Conservation (phyloP, 345 rosid species). For the Rhizophora apiculata region DNA sequence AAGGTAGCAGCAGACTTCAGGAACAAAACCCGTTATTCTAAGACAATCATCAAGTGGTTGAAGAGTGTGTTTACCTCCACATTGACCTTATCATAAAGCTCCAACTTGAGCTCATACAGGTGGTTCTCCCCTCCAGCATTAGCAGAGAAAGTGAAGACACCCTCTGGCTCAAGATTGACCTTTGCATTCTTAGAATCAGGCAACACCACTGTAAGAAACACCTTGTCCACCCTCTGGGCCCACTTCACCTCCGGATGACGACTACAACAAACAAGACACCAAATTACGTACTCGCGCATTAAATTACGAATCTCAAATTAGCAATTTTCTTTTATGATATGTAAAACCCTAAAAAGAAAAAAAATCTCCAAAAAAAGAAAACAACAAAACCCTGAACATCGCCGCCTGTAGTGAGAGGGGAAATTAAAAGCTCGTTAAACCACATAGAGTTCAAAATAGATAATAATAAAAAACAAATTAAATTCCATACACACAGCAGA, state of each 20-base stretch:
- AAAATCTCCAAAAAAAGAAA: too few species aligned
- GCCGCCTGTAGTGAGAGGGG: background rate
- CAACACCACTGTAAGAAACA: constrained; percentile 60
- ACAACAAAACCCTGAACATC: too few species aligned
- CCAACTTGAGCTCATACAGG: constrained; percentile 60
- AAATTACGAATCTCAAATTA: background rate
- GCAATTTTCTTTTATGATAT: too few species aligned
- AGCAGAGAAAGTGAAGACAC: constrained; percentile 67
- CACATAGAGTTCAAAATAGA: background rate
- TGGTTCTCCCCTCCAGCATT: constrained; percentile 62
- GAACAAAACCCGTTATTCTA: background rate
- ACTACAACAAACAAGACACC: constrained; percentile 26
- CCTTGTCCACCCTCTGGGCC: constrained; percentile 77
- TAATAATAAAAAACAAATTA: background rate
- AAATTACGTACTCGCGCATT: too few species aligned
- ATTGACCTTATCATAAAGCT: constrained; percentile 77
- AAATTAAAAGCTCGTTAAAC: background rate
- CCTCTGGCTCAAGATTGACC: constrained; percentile 74
- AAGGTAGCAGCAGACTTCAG: background rate
- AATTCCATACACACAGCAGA: background rate
- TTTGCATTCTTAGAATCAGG: constrained; percentile 74
- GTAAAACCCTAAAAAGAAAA: too few species aligned
- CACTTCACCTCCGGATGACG: constrained; percentile 88
- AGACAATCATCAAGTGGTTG: background rate
- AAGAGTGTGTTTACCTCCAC: constrained; percentile 52